Percentiles rank a stretch among this genome's conserved stretches.
These are phyloP conservation scores for Arthrobotrys conoides DNA, from an alignment of 2,329 filamentous ascomycete genomes.

Conservation along the genomic window DNA sequence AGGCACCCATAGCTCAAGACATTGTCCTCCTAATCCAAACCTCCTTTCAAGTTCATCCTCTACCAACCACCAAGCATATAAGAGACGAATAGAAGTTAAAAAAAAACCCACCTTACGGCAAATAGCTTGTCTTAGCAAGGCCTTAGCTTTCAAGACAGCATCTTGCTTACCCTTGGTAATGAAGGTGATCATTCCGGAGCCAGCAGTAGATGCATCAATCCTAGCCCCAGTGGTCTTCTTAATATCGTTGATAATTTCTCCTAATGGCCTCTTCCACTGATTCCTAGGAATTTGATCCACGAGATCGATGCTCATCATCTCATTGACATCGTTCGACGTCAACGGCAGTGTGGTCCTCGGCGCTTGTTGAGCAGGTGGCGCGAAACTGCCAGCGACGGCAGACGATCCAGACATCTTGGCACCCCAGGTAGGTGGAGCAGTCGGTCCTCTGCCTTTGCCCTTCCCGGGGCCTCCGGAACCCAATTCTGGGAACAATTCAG, in stretches of 20 bases:
- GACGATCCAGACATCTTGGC: slow-evolving; percentile 74
- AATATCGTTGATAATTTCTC: slow-evolving; percentile 89
- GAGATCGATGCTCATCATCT: slow-evolving; percentile 79
- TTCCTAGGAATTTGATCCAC: slow-evolving; percentile 81
- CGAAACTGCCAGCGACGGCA: slow-evolving; percentile 70
- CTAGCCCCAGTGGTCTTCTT: slow-evolving; percentile 91
- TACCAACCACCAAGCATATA: slow-evolving; percentile 56
- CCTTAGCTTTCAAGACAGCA: slow-evolving; percentile 86
- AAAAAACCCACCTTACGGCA: slow-evolving; percentile 79
- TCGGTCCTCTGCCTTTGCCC: slow-evolving; percentile 69
- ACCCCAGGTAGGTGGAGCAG: slow-evolving; percentile 80
- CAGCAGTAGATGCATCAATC: slow-evolving; percentile 80
- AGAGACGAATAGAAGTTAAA: not conserved
- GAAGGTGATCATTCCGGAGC: slow-evolving; percentile 80
- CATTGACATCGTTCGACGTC: slow-evolving; percentile 67
- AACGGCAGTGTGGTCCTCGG: slow-evolving; percentile 69
- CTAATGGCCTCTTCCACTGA: slow-evolving; percentile 86
- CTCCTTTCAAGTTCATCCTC: not conserved
- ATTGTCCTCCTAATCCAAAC: slow-evolving; percentile 27
- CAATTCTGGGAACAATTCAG: slow-evolving; percentile 94
- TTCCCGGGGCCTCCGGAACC: slow-evolving; percentile 70
- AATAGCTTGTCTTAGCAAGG: slow-evolving; percentile 88
- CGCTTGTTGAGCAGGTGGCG: slow-evolving; percentile 71
- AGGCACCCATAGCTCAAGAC: slow-evolving; percentile 55
- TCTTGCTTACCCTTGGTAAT: slow-evolving; percentile 79